Evolutionary conservation across 2,329 filamentous ascomycete species (phyloP), one percentile per base, ranked within the genome.

Genomic region (Cladosporium sp.): DNA sequence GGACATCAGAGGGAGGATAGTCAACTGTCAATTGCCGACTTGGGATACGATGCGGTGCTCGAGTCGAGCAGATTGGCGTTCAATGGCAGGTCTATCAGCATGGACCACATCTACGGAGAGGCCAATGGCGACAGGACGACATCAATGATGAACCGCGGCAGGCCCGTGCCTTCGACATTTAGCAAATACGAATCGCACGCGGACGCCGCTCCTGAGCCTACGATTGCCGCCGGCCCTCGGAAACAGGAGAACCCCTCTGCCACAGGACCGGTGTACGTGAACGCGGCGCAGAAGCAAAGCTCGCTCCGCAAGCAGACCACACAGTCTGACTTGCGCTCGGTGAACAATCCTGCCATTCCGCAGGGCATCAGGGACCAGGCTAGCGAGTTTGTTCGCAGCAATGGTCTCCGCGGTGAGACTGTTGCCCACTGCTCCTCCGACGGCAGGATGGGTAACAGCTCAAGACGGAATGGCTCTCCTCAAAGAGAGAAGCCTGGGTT

Each of bases 151-250:
- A 68, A 70, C 41, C 66, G 73, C 53, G 70, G 70, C 13, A 65
- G 72, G 34, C 65, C 70, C 6, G 65, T 69, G n/a, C 70, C 71
- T 32, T 67, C 68, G 43, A 66, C 68, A 34, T 72, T 79, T 61
- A 74, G 62, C 59, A 63, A 58, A 42, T 65, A 61, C 53, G 64
- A 67, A 29, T 43, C 78, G 59, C 80, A 86, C 60, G 83, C 85
- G 70, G 87, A 93, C 65, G 87, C 89, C 45, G 91, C 90, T 20
- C 91, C 92, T 12, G 92, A 86, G 32, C 92, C 92, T 4, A 91
- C 84, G 22, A 78, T 96, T 30, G 89, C 89, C 29, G 85, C 79
- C 43, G 91, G 91, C 4, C 89, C 91, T 51, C 82, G 89, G 42
- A 74, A 68, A 56, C 66, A 68, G 50, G 70, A 72, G 56, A 71